phyloP scores from a whole-genome alignment of 768 basidiomycete genomes.

The Pleurotus sapidus region DNA sequence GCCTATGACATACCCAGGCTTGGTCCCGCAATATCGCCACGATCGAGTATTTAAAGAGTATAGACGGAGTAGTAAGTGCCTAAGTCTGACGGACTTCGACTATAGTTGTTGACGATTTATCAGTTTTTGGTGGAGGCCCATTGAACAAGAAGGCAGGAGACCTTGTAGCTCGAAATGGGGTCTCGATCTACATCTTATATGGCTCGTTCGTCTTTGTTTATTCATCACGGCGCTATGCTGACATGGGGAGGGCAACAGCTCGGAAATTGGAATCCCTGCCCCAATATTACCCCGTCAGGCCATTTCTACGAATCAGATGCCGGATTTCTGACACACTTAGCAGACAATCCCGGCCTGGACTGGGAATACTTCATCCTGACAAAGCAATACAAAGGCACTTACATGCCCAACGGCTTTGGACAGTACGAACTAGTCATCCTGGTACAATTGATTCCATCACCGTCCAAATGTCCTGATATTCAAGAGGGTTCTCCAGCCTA shows the following conservation, averaged over 20 bases:
- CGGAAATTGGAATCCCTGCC: slow-evolving; percentile 12
- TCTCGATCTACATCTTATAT: slow-evolving; percentile 27
- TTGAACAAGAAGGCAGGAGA: slow-evolving; percentile 34
- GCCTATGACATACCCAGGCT: neutral
- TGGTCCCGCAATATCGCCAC: slow-evolving; percentile 12
- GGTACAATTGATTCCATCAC: slow-evolving; percentile 19
- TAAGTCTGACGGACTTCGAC: neutral
- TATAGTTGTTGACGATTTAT: neutral
- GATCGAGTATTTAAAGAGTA: slow-evolving; percentile 20
- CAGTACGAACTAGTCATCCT: slow-evolving; percentile 35
- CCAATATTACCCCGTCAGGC: slow-evolving; percentile 12
- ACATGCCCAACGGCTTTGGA: slow-evolving; percentile 27
- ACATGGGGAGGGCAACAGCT: slow-evolving; percentile 1
- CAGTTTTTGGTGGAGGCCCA: slow-evolving; percentile 39
- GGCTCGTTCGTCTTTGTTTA: slow-evolving; percentile 25
- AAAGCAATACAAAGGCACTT: slow-evolving; percentile 17
- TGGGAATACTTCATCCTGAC: slow-evolving; percentile 35
- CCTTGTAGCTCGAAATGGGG: slow-evolving; percentile 26
- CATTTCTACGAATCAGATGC: neutral
- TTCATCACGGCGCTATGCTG: neutral
- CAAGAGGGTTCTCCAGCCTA: slow-evolving; percentile 10
- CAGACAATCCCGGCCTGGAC: slow-evolving; percentile 8
- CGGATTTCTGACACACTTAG: neutral
- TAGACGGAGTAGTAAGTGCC: slow-evolving; percentile 28
- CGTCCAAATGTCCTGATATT: too few species aligned